A percentile compares a stretch with the other conserved stretches of the same genome.
Evolutionary conservation across 1,139 yeast genomes (phyloP).

Genomic region (Lodderomyces margitis): DNA sequence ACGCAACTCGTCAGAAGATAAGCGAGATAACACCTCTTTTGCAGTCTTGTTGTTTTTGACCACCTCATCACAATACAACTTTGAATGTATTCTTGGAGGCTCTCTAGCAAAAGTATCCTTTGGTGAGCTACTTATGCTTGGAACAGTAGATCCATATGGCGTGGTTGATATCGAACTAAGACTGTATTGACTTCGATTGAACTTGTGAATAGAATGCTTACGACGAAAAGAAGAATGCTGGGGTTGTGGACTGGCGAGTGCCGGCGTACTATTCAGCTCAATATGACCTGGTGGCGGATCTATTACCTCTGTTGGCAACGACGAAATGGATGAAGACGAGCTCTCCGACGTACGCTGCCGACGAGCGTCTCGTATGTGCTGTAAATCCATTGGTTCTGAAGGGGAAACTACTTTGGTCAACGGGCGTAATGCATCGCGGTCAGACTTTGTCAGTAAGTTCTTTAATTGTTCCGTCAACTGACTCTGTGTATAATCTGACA

Average conservation of each 20-base stretch:
- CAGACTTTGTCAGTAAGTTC: background rate
- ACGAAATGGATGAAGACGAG: slow-evolving; percentile 9
- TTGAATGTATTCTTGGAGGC: slow-evolving; percentile 36
- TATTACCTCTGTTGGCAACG: slow-evolving; percentile 7
- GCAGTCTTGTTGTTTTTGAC: slow-evolving; percentile 17
- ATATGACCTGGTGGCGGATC: background rate
- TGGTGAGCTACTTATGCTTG: slow-evolving; percentile 13
- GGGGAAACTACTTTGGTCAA: slow-evolving; percentile 1
- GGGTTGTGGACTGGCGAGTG: slow-evolving; percentile 10
- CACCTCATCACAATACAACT: slow-evolving; percentile 29
- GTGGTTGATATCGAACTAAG: slow-evolving; percentile 3
- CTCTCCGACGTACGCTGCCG: slow-evolving; percentile 2
- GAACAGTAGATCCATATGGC: slow-evolving; percentile 3
- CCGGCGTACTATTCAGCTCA: slow-evolving; percentile 3
- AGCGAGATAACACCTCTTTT: slow-evolving; percentile 31
- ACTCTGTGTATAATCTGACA: slow-evolving; percentile 11
- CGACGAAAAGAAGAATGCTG: slow-evolving; percentile 11
- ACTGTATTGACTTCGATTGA: slow-evolving; percentile 9
- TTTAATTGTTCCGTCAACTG: slow-evolving; percentile 12
- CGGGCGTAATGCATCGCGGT: slow-evolving; percentile 1
- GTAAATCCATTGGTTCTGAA: slow-evolving; percentile 3
- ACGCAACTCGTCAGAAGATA: slow-evolving; percentile 39
- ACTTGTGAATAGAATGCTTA: slow-evolving; percentile 8
- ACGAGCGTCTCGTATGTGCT: slow-evolving; percentile 1
- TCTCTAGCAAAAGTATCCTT: slow-evolving; percentile 17